phyloP scores from a whole-genome alignment of 2,329 filamentous ascomycete species.

The Hymenoscyphus occultus region DNA sequence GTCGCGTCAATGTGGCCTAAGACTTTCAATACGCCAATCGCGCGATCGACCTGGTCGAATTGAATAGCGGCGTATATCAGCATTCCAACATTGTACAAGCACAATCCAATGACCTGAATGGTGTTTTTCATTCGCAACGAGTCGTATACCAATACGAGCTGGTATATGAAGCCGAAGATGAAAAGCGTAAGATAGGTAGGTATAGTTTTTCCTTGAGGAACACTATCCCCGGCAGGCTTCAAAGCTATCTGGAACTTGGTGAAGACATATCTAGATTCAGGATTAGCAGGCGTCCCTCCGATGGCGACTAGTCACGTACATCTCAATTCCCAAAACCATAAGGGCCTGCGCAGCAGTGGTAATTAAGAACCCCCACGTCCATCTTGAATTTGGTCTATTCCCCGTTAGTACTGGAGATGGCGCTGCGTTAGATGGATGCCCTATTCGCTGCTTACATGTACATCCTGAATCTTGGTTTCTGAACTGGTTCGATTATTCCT shows the following conservation, averaged over 20 bases:
- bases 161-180: slow-evolving; percentile 95
- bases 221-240: slow-evolving; percentile 46
- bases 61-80: slow-evolving; percentile 92
- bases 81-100: slow-evolving; percentile 86
- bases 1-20: slow-evolving; percentile 36
- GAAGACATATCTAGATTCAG: slow-evolving; percentile 69
- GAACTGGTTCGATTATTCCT: slow-evolving; percentile 28
- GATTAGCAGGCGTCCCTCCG: not conserved
- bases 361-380: slow-evolving; percentile 84
- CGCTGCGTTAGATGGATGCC: not conserved
- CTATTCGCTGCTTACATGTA: slow-evolving; percentile 49
- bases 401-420: not conserved
- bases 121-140: slow-evolving; percentile 94
- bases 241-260: slow-evolving; percentile 73
- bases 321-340: slow-evolving; percentile 79
- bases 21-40: slow-evolving; percentile 55
- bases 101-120: slow-evolving; percentile 95
- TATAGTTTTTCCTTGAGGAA: slow-evolving; percentile 66
- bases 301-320: slow-evolving; percentile 55
- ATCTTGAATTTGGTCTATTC: slow-evolving; percentile 65
- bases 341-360: slow-evolving; percentile 73
- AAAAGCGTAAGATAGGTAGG: slow-evolving; percentile 95
- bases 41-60: slow-evolving; percentile 81
- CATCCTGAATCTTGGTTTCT: slow-evolving; percentile 45
- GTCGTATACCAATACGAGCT: slow-evolving; percentile 87